These are phyloP conservation scores for Aspergillus ochraceus DNA, from an alignment of 2,329 filamentous ascomycete species.

Conservation along the genomic window DNA sequence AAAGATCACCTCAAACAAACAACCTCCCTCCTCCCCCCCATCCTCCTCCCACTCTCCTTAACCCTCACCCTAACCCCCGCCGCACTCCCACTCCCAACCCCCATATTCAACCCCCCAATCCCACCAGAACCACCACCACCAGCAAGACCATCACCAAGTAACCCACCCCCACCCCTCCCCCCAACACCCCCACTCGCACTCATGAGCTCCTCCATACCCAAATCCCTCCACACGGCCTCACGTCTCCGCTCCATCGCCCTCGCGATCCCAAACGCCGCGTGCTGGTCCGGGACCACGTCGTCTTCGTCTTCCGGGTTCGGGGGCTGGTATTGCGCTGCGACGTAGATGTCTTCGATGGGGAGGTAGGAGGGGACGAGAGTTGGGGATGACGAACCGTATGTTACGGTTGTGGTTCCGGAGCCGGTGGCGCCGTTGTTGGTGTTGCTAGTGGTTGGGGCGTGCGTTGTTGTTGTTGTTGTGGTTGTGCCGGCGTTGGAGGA, in stretches of 20 bases:
- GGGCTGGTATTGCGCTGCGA: conserved; percentile 61
- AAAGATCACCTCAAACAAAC: conserved; percentile 36
- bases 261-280: conserved; percentile 66
- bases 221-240: conserved; percentile 60
- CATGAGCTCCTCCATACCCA: conserved; percentile 34
- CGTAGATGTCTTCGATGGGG: conserved; percentile 61
- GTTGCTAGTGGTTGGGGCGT: conserved; percentile 7
- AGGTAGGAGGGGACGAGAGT: conserved; percentile 44
- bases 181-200: conserved; percentile 16
- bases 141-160: not conserved
- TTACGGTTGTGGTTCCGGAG: conserved; percentile 12
- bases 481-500: not conserved
- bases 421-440: conserved; percentile 17
- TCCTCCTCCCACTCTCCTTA: conserved; percentile 32
- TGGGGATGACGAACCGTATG: conserved; percentile 32
- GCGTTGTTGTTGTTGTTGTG: conserved; percentile 6
- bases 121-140: conserved; percentile 13
- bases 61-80: conserved; percentile 23
- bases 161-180: conserved; percentile 8
- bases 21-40: conserved; percentile 38
- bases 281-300: conserved; percentile 66
- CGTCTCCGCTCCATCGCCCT: conserved; percentile 58
- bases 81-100: conserved; percentile 12
- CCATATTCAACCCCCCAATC: conserved; percentile 16
- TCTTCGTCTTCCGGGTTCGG: conserved; percentile 67